Evolutionary conservation across 148 eudicot species (phyloP).

Genomic region (Nyssa sinensis): DNA sequence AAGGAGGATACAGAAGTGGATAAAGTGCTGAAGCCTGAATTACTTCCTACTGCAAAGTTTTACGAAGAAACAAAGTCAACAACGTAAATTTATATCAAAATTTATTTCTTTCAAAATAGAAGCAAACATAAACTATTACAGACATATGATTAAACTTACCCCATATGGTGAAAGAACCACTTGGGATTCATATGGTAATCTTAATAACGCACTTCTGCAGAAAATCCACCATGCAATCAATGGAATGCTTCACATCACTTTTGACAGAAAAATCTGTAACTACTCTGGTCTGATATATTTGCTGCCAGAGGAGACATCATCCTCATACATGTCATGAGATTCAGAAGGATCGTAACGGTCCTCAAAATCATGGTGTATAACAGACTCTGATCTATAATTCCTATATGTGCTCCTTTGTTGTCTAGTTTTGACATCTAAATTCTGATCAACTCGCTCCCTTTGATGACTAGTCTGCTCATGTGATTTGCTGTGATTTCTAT

Average conservation of each 20-base stretch:
- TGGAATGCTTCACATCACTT: conserved; percentile 3
- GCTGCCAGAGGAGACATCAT: conserved; percentile 27
- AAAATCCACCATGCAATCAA: conserved; percentile 1
- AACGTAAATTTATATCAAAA: conserved; percentile 22
- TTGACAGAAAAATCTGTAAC: conserved; percentile 3
- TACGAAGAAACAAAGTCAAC: conserved; percentile 33
- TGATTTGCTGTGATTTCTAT: conserved; percentile 31
- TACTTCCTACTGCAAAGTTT: conserved; percentile 60
- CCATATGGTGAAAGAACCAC: conserved; percentile 10
- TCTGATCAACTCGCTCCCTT: conserved; percentile 37
- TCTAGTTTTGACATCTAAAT: conserved; percentile 31
- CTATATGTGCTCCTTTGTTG: conserved; percentile 30
- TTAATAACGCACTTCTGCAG: background rate
- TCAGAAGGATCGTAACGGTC: conserved; percentile 91
- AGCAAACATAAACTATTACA: conserved; percentile 16
- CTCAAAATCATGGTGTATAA: conserved; percentile 37
- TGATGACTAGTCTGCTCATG: conserved; percentile 39
- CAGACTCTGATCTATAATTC: conserved; percentile 30
- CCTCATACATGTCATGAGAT: conserved; percentile 40
- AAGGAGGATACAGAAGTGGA: conserved; percentile 73
- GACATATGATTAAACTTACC: conserved; percentile 17
- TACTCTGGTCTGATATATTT: conserved; percentile 16
- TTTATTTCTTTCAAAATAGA: conserved; percentile 15
- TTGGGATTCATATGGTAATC: conserved; percentile 12
- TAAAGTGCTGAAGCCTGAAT: conserved; percentile 58